A percentile compares a stretch with the other conserved stretches of the same genome.
Evolutionary conservation across 208 protist genomes (phyloP).

Genomic region (Novymonas esmeraldas): DNA sequence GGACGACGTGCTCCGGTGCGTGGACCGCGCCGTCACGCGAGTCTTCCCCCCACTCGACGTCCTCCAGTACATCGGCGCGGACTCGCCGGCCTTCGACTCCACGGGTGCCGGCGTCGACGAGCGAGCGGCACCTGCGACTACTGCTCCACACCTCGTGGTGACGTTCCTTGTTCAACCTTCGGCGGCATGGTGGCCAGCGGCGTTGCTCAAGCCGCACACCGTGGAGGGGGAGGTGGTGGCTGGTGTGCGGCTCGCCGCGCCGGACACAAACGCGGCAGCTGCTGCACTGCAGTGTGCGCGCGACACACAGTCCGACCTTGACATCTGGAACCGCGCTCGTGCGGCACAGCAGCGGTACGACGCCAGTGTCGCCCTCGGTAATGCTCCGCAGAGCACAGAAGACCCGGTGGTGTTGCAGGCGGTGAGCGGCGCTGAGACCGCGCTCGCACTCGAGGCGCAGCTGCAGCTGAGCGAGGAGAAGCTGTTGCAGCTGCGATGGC

Average conservation of each 20-base stretch:
- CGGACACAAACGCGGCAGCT: conserved; percentile 4
- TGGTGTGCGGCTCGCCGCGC: conserved; percentile 2
- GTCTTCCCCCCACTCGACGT: conserved; percentile 76
- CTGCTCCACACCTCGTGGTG: background rate
- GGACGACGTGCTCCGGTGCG: conserved; percentile 66
- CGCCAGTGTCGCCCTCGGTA: conserved; percentile 21
- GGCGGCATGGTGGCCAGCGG: conserved; percentile 2
- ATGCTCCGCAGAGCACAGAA: background rate
- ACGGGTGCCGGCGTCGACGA: background rate
- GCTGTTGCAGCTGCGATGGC: conserved; percentile 43
- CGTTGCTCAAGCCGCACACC: conserved; percentile 11
- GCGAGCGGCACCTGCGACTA: background rate
- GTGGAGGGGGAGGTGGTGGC: conserved; percentile 31
- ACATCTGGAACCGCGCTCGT: conserved; percentile 36
- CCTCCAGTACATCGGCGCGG: conserved; percentile 44
- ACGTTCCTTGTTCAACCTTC: conserved; percentile 30
- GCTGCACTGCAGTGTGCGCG: conserved; percentile 22
- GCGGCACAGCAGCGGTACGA: conserved; percentile 29
- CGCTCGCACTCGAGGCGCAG: conserved; percentile 2
- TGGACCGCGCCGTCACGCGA: conserved; percentile 74
- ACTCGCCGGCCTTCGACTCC: conserved; percentile 26
- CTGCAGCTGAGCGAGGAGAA: conserved; percentile 11
- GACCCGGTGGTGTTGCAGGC: background rate
- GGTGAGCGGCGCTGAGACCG: too few species aligned
- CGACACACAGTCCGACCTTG: conserved; percentile 24